Evolutionary conservation across 306 rosid genomes (phyloP).

Genomic region (Quercus aquifolioides): DNA sequence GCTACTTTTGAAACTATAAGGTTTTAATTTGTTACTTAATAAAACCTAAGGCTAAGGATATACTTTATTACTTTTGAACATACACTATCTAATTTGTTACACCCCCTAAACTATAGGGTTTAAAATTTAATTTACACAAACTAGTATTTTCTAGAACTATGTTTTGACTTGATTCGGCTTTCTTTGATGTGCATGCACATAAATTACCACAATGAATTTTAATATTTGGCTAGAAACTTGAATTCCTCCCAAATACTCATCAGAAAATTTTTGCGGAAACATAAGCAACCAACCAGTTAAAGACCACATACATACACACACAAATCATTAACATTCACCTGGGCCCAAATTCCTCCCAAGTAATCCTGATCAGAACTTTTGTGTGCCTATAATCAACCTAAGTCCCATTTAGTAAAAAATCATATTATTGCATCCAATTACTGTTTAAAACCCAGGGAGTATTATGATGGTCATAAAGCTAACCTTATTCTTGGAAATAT

Average conservation of each 20-base stretch:
- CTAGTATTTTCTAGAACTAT: not conserved
- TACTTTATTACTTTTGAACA: too few species aligned
- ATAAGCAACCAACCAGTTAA: not conserved
- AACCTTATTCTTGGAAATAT: constrained; percentile 50
- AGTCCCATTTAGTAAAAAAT: not conserved
- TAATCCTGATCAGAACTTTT: not conserved
- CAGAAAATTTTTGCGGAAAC: not conserved
- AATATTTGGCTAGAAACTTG: not conserved
- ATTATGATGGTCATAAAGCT: constrained; percentile 7
- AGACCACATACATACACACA: not conserved
- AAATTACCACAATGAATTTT: not conserved
- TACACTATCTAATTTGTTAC: too few species aligned
- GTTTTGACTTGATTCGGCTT: not conserved
- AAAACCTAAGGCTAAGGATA: too few species aligned
- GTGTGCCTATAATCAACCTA: not conserved
- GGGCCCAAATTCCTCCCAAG: not conserved
- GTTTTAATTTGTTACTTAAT: too few species aligned
- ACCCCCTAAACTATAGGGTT: too few species aligned
- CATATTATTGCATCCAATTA: not conserved
- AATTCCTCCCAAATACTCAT: not conserved
- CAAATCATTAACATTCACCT: not conserved
- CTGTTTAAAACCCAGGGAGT: not conserved
- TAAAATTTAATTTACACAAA: too few species aligned
- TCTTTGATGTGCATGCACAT: not conserved
- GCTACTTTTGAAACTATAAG: too few species aligned